Base-by-base conservation (phyloP, 768 basidiomycete genomes). In the Termitomyces heimii region DNA sequence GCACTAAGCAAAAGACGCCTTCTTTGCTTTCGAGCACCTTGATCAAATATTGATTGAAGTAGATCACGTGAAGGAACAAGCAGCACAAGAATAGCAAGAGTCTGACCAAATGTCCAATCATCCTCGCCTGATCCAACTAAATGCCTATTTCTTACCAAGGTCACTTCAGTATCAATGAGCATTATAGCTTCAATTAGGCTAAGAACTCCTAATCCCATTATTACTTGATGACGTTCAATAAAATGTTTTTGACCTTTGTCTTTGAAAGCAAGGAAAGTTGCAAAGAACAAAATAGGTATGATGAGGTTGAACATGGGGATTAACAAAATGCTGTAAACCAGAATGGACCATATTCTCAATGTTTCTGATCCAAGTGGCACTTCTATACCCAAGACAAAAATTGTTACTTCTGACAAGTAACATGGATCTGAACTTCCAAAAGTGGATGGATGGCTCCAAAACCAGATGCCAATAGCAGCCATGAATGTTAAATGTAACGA, bases 71-170 rank as follows among this genome's bases (percentile, higher is more conserved):
- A 28, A 55, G 57, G 53, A 1, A 58, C 53, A 4, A 58, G 51
- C n/a, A 58, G 57, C 2, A 58, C 20, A 16, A 58, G 47, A 3
- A 58, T 10, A 26, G 57, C 57, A 35, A 58, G 53, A 22, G 51
- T 58, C 28, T 58, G 57, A 16, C 57, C 57, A 55, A 59, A 59
- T 49, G 58, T 55, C 58, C 58, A 59, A 10, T 28, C 26, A 28
- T 28, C 18, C 14, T 59, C 58, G 14, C 37, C 58, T 22, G 28
- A 3, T 1, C 0, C 46, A 13, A 55, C 35, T 3, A 39, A 1
- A 10, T 44, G 29, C 4, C 1, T 18, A 12, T 55, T 55, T 35
- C 16, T 48, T 6, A 10, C 24, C 10, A 55, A 37, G 7, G 44
- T 46, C 1, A 55, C 45, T 26, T 55, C 54, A 20, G 45, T 55